Evolutionary conservation across 2,329 filamentous ascomycete genomes (phyloP).

Genomic region (Aspergillus bombycis): DNA sequence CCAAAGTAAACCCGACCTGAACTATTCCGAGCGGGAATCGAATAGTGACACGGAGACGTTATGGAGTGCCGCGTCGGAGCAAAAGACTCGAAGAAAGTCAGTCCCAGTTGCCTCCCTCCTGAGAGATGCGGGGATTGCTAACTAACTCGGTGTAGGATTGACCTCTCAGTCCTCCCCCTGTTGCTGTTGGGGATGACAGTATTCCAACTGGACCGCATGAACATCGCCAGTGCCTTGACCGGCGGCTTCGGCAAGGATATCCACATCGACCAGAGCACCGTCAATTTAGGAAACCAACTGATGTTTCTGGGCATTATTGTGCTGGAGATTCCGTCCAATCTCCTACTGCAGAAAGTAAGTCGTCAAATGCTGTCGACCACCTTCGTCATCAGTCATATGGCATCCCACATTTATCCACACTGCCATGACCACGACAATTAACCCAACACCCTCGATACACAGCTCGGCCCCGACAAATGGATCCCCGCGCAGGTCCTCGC

Average conservation of each 20-base stretch:
- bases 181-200: slow-evolving; percentile 34
- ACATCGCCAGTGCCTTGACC: slow-evolving; percentile 55
- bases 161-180: neutral
- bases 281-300: slow-evolving; percentile 58
- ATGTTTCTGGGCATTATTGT: slow-evolving; percentile 57
- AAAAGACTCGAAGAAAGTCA: neutral
- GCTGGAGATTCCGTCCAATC: slow-evolving; percentile 57
- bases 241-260: slow-evolving; percentile 52
- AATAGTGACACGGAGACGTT: neutral
- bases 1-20: neutral
- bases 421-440: neutral
- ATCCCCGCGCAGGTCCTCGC: slow-evolving; percentile 53
- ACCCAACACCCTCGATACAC: neutral
- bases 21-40: neutral
- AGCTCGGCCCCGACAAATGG: slow-evolving; percentile 54
- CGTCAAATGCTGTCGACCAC: neutral
- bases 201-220: slow-evolving; percentile 59
- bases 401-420: accelerated
- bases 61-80: neutral
- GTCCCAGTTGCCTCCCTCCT: neutral
- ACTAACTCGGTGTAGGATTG: neutral
- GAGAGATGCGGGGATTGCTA: too few species aligned
- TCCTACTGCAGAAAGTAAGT: slow-evolving; percentile 34
- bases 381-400: neutral
- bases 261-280: slow-evolving; percentile 48